phyloP scores from a whole-genome alignment of 345 rosid species.

The Viola odorata region DNA sequence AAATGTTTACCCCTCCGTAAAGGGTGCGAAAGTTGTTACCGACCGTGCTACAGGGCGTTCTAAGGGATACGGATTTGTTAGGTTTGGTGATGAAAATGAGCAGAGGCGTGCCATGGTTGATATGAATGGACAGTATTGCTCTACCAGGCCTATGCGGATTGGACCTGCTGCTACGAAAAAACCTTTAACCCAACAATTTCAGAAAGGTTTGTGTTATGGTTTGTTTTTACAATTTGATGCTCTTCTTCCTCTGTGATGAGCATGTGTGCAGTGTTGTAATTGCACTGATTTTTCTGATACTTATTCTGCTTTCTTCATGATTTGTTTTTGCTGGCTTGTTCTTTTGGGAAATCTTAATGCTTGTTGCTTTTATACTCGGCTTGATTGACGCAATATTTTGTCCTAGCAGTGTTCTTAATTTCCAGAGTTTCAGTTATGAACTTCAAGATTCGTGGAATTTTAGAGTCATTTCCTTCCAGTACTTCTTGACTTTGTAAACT shows the following conservation, averaged over 20 bases:
- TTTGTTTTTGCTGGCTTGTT: not conserved
- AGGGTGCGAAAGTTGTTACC: slow-evolving; percentile 87
- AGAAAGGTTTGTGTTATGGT: slow-evolving; percentile 47
- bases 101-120: slow-evolving; percentile 85
- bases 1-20: slow-evolving; percentile 54
- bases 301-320: not conserved
- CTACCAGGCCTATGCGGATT: slow-evolving; percentile 87
- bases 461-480: slow-evolving; percentile 58
- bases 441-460: slow-evolving; percentile 40
- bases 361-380: no score
- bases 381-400: no score
- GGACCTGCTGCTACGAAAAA: slow-evolving; percentile 92
- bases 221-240: no score
- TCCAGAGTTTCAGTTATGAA: slow-evolving; percentile 34
- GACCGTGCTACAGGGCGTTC: slow-evolving; percentile 91
- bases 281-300: not conserved
- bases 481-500: slow-evolving; percentile 58
- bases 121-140: slow-evolving; percentile 84
- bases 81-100: slow-evolving; percentile 78
- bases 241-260: no score
- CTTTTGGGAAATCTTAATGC: no score
- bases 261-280: no score
- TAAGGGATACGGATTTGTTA: slow-evolving; percentile 96
- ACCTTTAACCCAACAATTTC: slow-evolving; percentile 56
- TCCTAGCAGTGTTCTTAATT: slow-evolving; percentile 18